These are phyloP conservation scores for Penicillium sp. DNA, from an alignment of 2,329 filamentous ascomycete genomes.

Conservation along the genomic window DNA sequence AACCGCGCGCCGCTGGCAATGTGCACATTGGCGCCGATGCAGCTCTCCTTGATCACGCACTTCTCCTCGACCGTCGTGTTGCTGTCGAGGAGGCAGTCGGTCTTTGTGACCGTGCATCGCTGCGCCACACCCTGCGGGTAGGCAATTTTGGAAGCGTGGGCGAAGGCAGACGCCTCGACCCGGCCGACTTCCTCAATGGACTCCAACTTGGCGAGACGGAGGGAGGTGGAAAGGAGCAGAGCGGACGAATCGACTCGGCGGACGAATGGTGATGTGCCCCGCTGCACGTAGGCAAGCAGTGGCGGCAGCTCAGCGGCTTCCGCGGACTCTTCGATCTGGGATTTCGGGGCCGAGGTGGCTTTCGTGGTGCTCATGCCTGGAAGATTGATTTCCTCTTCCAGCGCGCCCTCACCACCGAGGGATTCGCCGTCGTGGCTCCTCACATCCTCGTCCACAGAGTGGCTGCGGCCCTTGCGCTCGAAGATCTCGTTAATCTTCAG, in stretches of 20 bases:
- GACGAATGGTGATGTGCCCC: slow-evolving; percentile 64
- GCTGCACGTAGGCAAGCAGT: slow-evolving; percentile 79
- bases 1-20: slow-evolving; percentile 85
- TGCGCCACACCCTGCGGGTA: slow-evolving; percentile 80
- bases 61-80: slow-evolving; percentile 90
- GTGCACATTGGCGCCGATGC: slow-evolving; percentile 84
- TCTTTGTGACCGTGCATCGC: slow-evolving; percentile 77
- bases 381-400: slow-evolving; percentile 57
- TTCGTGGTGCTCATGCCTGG: slow-evolving; percentile 57
- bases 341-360: slow-evolving; percentile 24
- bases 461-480: slow-evolving; percentile 38
- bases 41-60: slow-evolving; percentile 86
- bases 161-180: slow-evolving; percentile 67
- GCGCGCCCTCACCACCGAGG: slow-evolving; percentile 25
- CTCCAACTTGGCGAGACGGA: slow-evolving; percentile 81
- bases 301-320: slow-evolving; percentile 39
- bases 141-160: slow-evolving; percentile 77
- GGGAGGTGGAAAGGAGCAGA: slow-evolving; percentile 76
- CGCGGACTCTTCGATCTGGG: neutral
- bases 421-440: slow-evolving; percentile 43
- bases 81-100: slow-evolving; percentile 80
- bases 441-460: slow-evolving; percentile 43
- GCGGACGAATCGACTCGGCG: slow-evolving; percentile 86
- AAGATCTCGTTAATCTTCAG: slow-evolving; percentile 71
- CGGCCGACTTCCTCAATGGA: slow-evolving; percentile 64